These are phyloP conservation scores for Neoarthrinium moseri DNA, from an alignment of 2,329 filamentous ascomycete genomes.

Conservation along the genomic window DNA sequence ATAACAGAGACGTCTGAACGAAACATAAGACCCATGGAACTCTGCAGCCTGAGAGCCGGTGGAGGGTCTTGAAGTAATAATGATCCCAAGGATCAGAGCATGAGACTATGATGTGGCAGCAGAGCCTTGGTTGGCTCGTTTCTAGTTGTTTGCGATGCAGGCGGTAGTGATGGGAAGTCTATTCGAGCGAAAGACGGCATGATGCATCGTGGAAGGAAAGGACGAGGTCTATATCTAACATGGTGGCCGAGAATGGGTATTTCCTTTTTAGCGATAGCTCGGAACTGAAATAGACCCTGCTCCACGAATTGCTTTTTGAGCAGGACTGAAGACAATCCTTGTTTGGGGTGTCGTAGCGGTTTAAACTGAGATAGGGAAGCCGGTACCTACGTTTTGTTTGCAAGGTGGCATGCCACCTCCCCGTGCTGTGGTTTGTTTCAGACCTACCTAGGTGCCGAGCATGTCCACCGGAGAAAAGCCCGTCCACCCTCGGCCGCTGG, in stretches of 20 bases:
- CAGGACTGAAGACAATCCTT: neutral
- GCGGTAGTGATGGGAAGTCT: constrained; percentile 30
- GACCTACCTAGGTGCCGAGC: too few species aligned
- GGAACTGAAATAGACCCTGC: neutral
- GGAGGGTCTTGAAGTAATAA: neutral
- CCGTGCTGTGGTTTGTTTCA: too few species aligned
- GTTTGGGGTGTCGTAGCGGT: constrained; percentile 2
- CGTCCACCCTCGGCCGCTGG: too few species aligned
- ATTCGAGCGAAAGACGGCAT: constrained; percentile 28
- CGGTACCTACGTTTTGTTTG: too few species aligned
- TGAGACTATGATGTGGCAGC: constrained; percentile 24
- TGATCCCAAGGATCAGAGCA: neutral
- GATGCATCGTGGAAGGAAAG: constrained; percentile 28
- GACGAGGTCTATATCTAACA: constrained; percentile 13
- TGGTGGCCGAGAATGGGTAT: neutral
- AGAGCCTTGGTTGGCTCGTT: constrained; percentile 15
- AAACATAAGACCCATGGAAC: too few species aligned
- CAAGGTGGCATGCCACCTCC: too few species aligned
- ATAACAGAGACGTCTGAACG: too few species aligned
- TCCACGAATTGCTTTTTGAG: constrained; percentile 1
- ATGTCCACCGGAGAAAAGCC: too few species aligned
- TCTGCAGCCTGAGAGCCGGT: too few species aligned
- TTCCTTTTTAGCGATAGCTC: constrained; percentile 1
- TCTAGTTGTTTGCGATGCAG: constrained; percentile 27
- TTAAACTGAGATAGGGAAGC: too few species aligned